A percentile compares a stretch with the other conserved stretches of the same genome.
Evolutionary conservation across 2,329 filamentous ascomycete genomes (phyloP).

Genomic region (Epichloe festucae): DNA sequence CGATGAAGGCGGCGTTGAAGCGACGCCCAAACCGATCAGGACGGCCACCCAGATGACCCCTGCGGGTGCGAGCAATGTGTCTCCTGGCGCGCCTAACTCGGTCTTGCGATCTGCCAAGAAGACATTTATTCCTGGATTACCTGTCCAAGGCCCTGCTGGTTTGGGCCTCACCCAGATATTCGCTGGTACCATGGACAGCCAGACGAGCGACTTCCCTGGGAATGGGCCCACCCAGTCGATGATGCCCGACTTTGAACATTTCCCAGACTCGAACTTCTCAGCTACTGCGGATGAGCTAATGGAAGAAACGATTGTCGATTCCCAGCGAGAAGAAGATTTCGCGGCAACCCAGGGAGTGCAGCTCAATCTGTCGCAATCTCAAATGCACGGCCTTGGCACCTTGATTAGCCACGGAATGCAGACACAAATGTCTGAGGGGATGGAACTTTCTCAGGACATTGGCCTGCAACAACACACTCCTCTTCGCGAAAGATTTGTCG

Average conservation of each 20-base stretch:
- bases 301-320: constrained; percentile 38
- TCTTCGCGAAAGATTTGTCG: constrained; percentile 52
- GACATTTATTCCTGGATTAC: constrained; percentile 55
- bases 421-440: constrained; percentile 55
- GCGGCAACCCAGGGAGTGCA: constrained; percentile 31
- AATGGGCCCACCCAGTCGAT: constrained; percentile 29
- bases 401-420: constrained; percentile 31
- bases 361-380: constrained; percentile 47
- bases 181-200: constrained; percentile 68
- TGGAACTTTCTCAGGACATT: constrained; percentile 69
- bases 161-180: constrained; percentile 83
- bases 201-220: constrained; percentile 17
- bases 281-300: constrained; percentile 41
- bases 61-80: constrained; percentile 27
- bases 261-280: constrained; percentile 48
- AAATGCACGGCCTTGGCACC: constrained; percentile 45
- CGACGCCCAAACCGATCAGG: constrained; percentile 37
- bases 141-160: constrained; percentile 45
- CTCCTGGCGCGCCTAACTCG: constrained; percentile 46
- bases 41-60: constrained; percentile 27
- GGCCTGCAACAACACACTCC: constrained; percentile 66
- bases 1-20: constrained; percentile 35
- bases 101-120: constrained; percentile 57
- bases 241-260: constrained; percentile 44
- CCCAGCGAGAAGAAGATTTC: constrained; percentile 25